Conservation (phyloP, 116 monocot genomes). For the Cymodocea nodosa region DNA sequence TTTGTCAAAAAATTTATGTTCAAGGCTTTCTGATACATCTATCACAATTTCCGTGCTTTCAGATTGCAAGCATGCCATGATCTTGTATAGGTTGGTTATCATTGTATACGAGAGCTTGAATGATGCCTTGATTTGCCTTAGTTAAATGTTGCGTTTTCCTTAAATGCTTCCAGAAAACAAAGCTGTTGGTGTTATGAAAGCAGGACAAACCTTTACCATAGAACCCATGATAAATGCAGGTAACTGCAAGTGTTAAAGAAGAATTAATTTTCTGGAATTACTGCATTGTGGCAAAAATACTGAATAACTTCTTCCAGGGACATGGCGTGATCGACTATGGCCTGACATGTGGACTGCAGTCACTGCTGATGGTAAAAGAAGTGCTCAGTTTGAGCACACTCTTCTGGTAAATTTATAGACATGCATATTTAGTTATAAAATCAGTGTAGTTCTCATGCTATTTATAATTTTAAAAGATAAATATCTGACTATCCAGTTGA, state of each 20-base stretch:
- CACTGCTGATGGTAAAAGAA: slow-evolving; percentile 89
- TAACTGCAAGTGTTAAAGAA: slow-evolving; percentile 3
- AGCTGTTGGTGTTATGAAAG: slow-evolving; percentile 97
- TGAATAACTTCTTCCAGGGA: slow-evolving; percentile 27
- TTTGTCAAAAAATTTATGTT: no score
- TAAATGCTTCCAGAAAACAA: slow-evolving; percentile 63
- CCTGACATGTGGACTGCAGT: slow-evolving; percentile 97
- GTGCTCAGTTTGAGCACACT: slow-evolving; percentile 98
- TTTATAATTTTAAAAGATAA: no score
- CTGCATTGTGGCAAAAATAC: neutral
- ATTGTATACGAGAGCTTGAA: neutral
- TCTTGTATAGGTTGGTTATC: neutral
- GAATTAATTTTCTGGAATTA: neutral
- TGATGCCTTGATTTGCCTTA: neutral
- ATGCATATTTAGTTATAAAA: no score
- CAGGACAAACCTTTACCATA: slow-evolving; percentile 92
- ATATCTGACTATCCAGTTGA: neutral
- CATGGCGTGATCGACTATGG: slow-evolving; percentile 91
- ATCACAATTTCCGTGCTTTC: no score
- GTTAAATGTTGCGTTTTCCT: slow-evolving; percentile 4
- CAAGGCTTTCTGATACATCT: neutral
- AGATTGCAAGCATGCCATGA: neutral
- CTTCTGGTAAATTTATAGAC: slow-evolving; percentile 52
- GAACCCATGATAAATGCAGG: slow-evolving; percentile 99
- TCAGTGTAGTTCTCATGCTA: no score